phyloP scores from a whole-genome alignment of 768 basidiomycete species.

The Lactarius indigo region DNA sequence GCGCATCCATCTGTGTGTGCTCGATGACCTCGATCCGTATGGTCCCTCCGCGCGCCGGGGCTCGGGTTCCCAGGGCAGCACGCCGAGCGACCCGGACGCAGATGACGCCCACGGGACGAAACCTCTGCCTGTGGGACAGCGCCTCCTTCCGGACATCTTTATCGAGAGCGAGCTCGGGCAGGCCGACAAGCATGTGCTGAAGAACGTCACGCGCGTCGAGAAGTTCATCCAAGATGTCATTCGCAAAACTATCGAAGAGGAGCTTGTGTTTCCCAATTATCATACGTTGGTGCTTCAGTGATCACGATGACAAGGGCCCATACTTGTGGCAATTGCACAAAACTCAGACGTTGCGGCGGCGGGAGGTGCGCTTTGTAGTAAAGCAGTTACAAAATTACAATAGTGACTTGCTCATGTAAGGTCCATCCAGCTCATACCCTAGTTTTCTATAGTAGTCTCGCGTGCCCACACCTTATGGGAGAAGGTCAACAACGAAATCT shows the following conservation, averaged over 20 bases:
- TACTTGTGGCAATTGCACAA: background rate
- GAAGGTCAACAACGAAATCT: background rate
- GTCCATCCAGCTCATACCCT: slow-evolving; percentile 92
- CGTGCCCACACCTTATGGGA: slow-evolving; percentile 80
- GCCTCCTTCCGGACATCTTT: slow-evolving; percentile 79
- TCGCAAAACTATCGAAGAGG: slow-evolving; percentile 91
- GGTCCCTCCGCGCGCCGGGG: slow-evolving; percentile 52
- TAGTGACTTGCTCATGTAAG: slow-evolving; percentile 93
- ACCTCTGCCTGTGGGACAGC: slow-evolving; percentile 73
- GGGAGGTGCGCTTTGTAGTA: slow-evolving; percentile 2
- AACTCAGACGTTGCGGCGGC: background rate
- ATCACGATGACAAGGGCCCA: background rate
- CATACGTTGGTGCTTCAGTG: slow-evolving; percentile 53
- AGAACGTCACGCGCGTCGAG: slow-evolving; percentile 94
- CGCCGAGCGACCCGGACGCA: slow-evolving; percentile 63
- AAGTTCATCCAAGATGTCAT: slow-evolving; percentile 94
- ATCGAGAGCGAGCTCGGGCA: slow-evolving; percentile 98
- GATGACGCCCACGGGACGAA: slow-evolving; percentile 52
- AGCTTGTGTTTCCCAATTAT: slow-evolving; percentile 94
- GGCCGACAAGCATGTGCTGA: slow-evolving; percentile 89
- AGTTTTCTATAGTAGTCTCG: slow-evolving; percentile 94
- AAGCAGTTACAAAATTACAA: slow-evolving; percentile 18
- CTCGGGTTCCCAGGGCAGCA: slow-evolving; percentile 40
- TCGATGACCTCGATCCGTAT: slow-evolving; percentile 86
- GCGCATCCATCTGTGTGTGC: slow-evolving; percentile 81